phyloP scores from a whole-genome alignment of 129 eudicot genomes.

The Apium graveolens region DNA sequence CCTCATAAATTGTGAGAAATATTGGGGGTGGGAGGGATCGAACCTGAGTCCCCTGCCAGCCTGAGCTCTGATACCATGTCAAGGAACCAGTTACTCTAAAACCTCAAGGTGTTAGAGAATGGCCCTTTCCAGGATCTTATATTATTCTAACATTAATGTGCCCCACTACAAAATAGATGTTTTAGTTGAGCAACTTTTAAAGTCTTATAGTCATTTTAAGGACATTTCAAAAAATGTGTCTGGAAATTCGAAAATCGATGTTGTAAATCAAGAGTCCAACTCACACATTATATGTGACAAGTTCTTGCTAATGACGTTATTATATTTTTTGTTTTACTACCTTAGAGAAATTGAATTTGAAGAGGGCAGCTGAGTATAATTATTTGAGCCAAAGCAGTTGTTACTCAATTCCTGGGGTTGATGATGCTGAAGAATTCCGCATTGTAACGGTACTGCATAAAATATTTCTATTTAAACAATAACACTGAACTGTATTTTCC shows the following conservation, averaged over 20 bases:
- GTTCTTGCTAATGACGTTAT: neutral
- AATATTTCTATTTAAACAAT: neutral
- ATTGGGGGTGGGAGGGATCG: too few relatives aligned
- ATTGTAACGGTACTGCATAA: constrained; percentile 48
- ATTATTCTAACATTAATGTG: too few relatives aligned
- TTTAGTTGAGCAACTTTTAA: neutral
- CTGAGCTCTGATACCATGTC: too few relatives aligned
- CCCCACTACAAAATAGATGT: neutral
- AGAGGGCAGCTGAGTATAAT: constrained; percentile 56
- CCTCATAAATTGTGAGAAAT: too few relatives aligned
- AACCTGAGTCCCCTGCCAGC: too few relatives aligned
- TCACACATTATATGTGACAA: neutral
- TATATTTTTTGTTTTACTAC: constrained; percentile 8
- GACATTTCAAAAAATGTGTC: neutral
- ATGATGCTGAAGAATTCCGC: constrained; percentile 84
- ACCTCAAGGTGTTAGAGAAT: too few relatives aligned
- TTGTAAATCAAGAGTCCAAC: neutral
- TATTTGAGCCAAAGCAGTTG: constrained; percentile 85
- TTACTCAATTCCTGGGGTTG: constrained; percentile 82
- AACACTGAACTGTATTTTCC: neutral
- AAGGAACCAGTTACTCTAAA: too few relatives aligned
- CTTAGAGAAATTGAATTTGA: constrained; percentile 75
- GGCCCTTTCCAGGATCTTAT: too few relatives aligned
- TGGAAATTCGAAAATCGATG: neutral
- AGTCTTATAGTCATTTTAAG: neutral